phyloP scores from a whole-genome alignment of 2,329 filamentous ascomycete genomes.

The Pseudogymnoascus sp. region DNA sequence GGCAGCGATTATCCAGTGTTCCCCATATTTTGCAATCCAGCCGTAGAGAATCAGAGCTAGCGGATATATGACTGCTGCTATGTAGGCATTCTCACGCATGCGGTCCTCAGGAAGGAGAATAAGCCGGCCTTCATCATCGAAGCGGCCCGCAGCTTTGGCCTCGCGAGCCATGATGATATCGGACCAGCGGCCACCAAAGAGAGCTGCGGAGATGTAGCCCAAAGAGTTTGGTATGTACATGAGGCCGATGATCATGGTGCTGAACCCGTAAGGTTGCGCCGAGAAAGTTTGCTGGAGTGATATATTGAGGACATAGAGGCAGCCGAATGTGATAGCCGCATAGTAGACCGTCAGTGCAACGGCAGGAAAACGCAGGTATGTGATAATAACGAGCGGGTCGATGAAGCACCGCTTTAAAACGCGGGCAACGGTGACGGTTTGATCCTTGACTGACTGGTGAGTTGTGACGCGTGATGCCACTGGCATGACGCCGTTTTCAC shows the following conservation, averaged over 20 bases:
- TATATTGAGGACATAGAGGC: conserved; percentile 71
- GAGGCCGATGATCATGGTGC: conserved; percentile 61
- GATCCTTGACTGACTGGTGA: conserved; percentile 50
- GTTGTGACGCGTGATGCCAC: conserved; percentile 48
- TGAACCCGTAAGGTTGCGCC: conserved; percentile 58
- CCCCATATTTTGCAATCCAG: conserved; percentile 58
- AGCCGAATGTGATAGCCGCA: conserved; percentile 65
- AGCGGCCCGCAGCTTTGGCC: conserved; percentile 60
- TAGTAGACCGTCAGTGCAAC: conserved; percentile 68
- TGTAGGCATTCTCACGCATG: conserved; percentile 74
- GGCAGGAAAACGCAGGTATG: conserved; percentile 66
- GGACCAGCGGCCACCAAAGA: conserved; percentile 69
- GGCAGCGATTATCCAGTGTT: conserved; percentile 56
- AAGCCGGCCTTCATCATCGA: conserved; percentile 58
- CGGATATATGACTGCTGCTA: conserved; percentile 64
- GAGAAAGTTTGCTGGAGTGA: conserved; percentile 65
- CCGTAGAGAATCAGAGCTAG: conserved; percentile 67
- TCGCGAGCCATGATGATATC: conserved; percentile 74
- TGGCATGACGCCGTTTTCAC: conserved; percentile 10
- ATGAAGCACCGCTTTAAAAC: conserved; percentile 55
- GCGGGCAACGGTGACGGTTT: conserved; percentile 45
- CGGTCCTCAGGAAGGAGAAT: conserved; percentile 70
- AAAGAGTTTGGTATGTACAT: conserved; percentile 69
- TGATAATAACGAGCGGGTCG: conserved; percentile 63
- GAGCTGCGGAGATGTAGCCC: conserved; percentile 62